Percentiles rank a stretch among this genome's conserved stretches.
phyloP scores from a whole-genome alignment of 2,329 filamentous ascomycete species.

The Rugonectria rugulosa region DNA sequence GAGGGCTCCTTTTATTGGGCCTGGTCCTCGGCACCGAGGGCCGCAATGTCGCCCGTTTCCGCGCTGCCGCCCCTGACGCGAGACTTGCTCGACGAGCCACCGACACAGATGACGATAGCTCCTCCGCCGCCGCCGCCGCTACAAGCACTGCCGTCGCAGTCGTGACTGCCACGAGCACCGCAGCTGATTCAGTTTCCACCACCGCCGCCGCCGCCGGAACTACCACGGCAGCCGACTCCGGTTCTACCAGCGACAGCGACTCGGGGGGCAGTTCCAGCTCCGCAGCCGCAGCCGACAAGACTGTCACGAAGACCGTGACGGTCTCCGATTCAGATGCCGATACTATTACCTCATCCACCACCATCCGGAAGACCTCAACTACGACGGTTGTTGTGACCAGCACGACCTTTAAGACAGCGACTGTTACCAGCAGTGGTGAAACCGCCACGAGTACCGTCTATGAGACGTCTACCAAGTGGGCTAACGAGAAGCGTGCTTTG shows the following conservation, averaged over 20 bases:
- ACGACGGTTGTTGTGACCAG: conserved; percentile 45
- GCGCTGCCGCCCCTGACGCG: neutral
- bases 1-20: conserved; percentile 34
- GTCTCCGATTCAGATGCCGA: conserved; percentile 38
- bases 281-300: conserved; percentile 33
- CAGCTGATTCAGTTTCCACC: neutral
- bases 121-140: conserved; percentile 5
- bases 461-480: conserved; percentile 43
- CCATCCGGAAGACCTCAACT: conserved; percentile 39
- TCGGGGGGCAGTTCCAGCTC: neutral
- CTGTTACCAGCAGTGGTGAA: conserved; percentile 45
- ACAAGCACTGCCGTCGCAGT: conserved; percentile 16
- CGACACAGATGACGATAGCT: conserved; percentile 10
- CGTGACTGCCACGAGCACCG: conserved; percentile 10
- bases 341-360: conserved; percentile 42
- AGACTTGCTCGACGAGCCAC: conserved; percentile 23
- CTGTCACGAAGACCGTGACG: conserved; percentile 42
- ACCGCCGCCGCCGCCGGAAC: neutral
- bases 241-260: neutral
- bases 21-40: conserved; percentile 36
- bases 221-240: neutral
- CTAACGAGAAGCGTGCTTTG: conserved; percentile 45
- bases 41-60: conserved; percentile 21
- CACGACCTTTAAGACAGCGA: conserved; percentile 46
- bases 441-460: conserved; percentile 48